phyloP scores from a whole-genome alignment of 164 flowering plant species.

The Kingdonia uniflora region DNA sequence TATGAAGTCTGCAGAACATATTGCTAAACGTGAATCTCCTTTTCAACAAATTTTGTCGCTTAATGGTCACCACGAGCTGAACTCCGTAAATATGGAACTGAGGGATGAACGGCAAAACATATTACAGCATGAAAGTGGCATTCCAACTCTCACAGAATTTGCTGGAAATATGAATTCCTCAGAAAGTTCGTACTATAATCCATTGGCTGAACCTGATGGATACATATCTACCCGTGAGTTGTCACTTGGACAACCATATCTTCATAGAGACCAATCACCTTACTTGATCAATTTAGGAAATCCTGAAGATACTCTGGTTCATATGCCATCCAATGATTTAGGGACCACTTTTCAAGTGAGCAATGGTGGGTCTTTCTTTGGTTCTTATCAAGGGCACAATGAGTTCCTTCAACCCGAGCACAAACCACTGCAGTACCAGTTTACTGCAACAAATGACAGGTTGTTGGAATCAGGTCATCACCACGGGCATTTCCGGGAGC shows the following conservation, averaged over 20 bases:
- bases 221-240: conserved; percentile 29
- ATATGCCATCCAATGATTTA: conserved; percentile 14
- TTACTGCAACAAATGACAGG: conserved; percentile 25
- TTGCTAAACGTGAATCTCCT: no score
- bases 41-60: no score
- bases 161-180: conserved; percentile 18
- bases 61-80: conserved; percentile 13
- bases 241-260: conserved; percentile 29
- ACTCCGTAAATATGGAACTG: conserved; percentile 15
- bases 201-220: conserved; percentile 25
- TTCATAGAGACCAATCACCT: conserved; percentile 18
- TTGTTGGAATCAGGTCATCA: conserved; percentile 29
- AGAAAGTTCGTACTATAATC: conserved; percentile 26
- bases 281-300: conserved; percentile 39
- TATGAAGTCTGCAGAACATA: no score
- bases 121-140: conserved; percentile 14
- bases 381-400: conserved; percentile 38
- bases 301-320: conserved; percentile 22
- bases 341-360: conserved; percentile 13
- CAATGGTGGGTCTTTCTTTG: conserved; percentile 22
- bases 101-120: conserved; percentile 7
- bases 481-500: conserved; percentile 37
- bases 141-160: conserved; percentile 19
- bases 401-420: conserved; percentile 44
- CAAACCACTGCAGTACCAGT: conserved; percentile 29